These are phyloP conservation scores for Garcileccinum viscosum DNA, from an alignment of 1,284 basidiomycete genomes.

Conservation along the genomic window DNA sequence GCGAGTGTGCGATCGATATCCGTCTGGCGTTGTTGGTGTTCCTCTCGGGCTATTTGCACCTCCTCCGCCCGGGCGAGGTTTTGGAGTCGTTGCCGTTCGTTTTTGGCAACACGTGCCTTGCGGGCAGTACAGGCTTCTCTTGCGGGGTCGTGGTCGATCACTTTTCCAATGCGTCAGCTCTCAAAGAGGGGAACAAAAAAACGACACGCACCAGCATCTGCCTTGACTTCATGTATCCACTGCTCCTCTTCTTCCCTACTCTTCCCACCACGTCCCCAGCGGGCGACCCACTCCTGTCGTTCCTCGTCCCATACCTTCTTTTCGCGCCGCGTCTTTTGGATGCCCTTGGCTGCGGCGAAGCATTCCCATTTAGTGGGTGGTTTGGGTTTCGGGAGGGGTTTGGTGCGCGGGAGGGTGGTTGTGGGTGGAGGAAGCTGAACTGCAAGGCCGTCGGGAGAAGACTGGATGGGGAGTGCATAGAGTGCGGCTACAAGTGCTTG, in stretches of 20 bases:
- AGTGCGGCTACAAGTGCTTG: constrained; percentile 84
- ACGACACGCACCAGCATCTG: constrained; percentile 75
- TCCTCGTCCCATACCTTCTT: constrained; percentile 95
- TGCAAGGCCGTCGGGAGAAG: constrained; percentile 84
- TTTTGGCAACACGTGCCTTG: constrained; percentile 84
- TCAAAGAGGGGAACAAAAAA: background rate
- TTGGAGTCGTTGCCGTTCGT: constrained; percentile 80
- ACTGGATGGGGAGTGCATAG: constrained; percentile 81
- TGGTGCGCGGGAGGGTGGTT: constrained; percentile 85
- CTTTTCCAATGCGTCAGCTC: constrained; percentile 26
- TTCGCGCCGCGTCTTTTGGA: constrained; percentile 81
- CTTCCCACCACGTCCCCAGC: constrained; percentile 92
- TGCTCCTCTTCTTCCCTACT: constrained; percentile 90
- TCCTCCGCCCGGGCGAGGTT: constrained; percentile 74
- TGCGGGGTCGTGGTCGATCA: constrained; percentile 81
- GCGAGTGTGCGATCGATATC: constrained; percentile 83
- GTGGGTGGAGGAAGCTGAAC: constrained; percentile 82
- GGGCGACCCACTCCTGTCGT: constrained; percentile 88
- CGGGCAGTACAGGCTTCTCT: constrained; percentile 79
- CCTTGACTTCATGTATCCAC: constrained; percentile 92
- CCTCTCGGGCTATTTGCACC: constrained; percentile 31
- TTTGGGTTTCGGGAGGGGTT: constrained; percentile 92
- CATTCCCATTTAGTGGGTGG: constrained; percentile 96
- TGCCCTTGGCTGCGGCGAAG: constrained; percentile 95
- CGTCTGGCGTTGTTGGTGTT: constrained; percentile 64